phyloP scores from a whole-genome alignment of 768 basidiomycete species.

The Cystobasidiopsis lactophilus region DNA sequence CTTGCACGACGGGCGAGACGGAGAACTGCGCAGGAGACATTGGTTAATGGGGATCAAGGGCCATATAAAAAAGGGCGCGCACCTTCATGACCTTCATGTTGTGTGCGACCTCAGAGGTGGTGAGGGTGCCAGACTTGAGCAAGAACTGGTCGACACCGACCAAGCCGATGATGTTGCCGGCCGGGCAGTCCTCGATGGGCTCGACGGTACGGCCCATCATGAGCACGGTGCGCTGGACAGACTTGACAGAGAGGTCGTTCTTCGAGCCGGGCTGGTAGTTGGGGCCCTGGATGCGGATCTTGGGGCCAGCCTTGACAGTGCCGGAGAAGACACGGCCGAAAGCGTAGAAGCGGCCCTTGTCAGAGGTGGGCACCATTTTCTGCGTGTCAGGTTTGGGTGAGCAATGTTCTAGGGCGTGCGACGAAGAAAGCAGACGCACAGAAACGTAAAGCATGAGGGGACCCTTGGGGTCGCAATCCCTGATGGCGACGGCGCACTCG shows the following conservation, averaged over 20 bases:
- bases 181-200: constrained; percentile 95
- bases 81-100: constrained; percentile 97
- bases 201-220: constrained; percentile 99
- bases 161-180: constrained; percentile 96
- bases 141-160: constrained; percentile 99
- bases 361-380: constrained; percentile 99
- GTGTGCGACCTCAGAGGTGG: constrained; percentile 92
- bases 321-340: constrained; percentile 99
- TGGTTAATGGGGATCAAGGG: not conserved
- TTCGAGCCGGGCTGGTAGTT: constrained; percentile 98
- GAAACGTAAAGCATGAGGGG: constrained; percentile 84
- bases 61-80: constrained; percentile 38
- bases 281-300: constrained; percentile 97
- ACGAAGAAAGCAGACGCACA: too few relatives aligned
- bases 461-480: constrained; percentile 88
- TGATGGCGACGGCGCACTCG: constrained; percentile 93
- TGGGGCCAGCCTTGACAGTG: constrained; percentile 87
- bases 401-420: too few relatives aligned
- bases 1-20: constrained; percentile 95
- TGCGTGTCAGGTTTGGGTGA: too few relatives aligned
- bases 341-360: constrained; percentile 99
- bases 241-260: constrained; percentile 92
- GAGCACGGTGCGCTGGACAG: constrained; percentile 91
- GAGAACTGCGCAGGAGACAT: constrained; percentile 1
- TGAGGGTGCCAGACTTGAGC: constrained; percentile 96